Percentiles rank a stretch among this genome's conserved stretches.
These are phyloP conservation scores for Vittaforma corneae DNA, from an alignment of 371 early-diverging fungal species.

Conservation along the genomic window DNA sequence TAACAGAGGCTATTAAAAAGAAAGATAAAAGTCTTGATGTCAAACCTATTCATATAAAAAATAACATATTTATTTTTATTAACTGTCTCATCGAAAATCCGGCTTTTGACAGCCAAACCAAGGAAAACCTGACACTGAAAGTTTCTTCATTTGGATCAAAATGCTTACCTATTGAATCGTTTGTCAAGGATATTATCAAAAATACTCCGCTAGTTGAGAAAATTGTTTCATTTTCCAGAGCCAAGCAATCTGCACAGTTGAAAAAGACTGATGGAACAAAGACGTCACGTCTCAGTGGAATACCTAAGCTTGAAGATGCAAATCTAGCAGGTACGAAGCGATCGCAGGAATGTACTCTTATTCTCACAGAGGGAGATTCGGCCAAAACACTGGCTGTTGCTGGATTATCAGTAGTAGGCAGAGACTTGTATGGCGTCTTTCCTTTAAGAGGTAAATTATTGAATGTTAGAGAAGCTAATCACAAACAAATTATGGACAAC, in stretches of 20 bases:
- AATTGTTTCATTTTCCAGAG: slow-evolving; percentile 67
- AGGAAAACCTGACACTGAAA: slow-evolving; percentile 85
- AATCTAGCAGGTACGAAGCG: slow-evolving; percentile 77
- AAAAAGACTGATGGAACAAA: slow-evolving; percentile 80
- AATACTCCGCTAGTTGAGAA: slow-evolving; percentile 75
- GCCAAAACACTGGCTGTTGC: slow-evolving; percentile 87
- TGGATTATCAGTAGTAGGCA: slow-evolving; percentile 80
- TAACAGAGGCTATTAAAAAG: slow-evolving; percentile 68
- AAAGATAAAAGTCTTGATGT: slow-evolving; percentile 64
- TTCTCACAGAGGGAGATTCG: slow-evolving; percentile 97
- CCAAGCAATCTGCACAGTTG: slow-evolving; percentile 71
- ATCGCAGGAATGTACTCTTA: slow-evolving; percentile 76
- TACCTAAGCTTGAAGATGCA: slow-evolving; percentile 92
- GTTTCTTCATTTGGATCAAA: slow-evolving; percentile 73
- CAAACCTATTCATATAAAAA: slow-evolving; percentile 77
- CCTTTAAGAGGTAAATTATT: slow-evolving; percentile 93
- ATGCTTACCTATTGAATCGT: slow-evolving; percentile 68
- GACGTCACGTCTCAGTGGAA: slow-evolving; percentile 65
- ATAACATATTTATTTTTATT: slow-evolving; percentile 81
- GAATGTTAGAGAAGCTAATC: slow-evolving; percentile 85
- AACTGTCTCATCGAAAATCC: slow-evolving; percentile 94
- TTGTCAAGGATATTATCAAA: slow-evolving; percentile 65
- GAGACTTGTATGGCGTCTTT: slow-evolving; percentile 89
- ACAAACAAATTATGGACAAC: slow-evolving; percentile 70
- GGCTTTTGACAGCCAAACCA: slow-evolving; percentile 95